A percentile compares a stretch with the other conserved stretches of the same genome.
phyloP scores from a whole-genome alignment of 176 grass and related monocot genomes.

The Neostapfia colusana region DNA sequence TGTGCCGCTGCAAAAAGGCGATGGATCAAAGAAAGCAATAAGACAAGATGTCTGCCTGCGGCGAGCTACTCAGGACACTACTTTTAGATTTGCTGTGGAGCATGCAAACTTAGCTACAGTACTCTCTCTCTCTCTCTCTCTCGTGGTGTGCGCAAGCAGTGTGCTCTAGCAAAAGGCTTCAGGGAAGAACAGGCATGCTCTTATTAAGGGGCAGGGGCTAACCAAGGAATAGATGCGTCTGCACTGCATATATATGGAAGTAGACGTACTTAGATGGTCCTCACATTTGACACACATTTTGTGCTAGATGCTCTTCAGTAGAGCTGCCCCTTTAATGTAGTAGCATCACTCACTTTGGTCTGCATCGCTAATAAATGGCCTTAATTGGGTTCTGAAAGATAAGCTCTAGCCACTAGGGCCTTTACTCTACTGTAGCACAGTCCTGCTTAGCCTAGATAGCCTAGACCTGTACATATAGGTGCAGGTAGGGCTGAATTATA shows the following conservation, averaged over 20 bases:
- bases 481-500: conserved; percentile 22
- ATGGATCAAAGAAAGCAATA: conserved; percentile 40
- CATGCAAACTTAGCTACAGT: background rate
- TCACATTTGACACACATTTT: conserved; percentile 27
- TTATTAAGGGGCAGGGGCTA: conserved; percentile 39
- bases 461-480: background rate
- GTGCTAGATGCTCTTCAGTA: background rate
- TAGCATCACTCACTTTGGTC: conserved; percentile 42
- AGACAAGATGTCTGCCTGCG: conserved; percentile 45
- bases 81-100: conserved; percentile 47
- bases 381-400: conserved; percentile 53
- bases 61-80: background rate
- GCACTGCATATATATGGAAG: conserved; percentile 26
- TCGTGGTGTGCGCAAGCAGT: background rate
- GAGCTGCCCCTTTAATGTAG: conserved; percentile 24
- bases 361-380: conserved; percentile 36
- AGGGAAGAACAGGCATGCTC: conserved; percentile 47
- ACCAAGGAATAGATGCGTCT: background rate
- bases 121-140: background rate
- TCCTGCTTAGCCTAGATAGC: background rate
- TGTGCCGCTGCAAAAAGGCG: conserved; percentile 39
- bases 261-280: too few species aligned
- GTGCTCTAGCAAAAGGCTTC: conserved; percentile 48
- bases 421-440: conserved; percentile 9
- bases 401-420: conserved; percentile 20